Evolutionary conservation across 2,329 filamentous ascomycete genomes (phyloP).

Genomic region (Ophiocordyceps camponoti-saundersi): DNA sequence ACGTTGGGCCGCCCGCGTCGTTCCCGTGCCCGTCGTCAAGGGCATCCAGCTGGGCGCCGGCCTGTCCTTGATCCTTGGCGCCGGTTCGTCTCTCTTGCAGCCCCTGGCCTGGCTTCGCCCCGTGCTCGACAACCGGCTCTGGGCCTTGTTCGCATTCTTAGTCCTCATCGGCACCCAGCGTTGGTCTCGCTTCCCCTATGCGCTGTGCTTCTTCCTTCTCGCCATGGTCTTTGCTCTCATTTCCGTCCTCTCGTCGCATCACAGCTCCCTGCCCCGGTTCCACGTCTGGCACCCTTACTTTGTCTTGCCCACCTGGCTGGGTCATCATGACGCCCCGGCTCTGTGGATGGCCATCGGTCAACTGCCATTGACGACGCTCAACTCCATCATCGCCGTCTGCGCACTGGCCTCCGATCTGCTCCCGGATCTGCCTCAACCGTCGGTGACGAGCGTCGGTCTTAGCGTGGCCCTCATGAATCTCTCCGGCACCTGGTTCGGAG

Average conservation of each 20-base stretch:
- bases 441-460: conserved; percentile 60
- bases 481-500: conserved; percentile 74
- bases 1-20: conserved; percentile 50
- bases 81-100: conserved; percentile 50
- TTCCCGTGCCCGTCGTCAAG: conserved; percentile 79
- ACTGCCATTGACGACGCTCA: conserved; percentile 78
- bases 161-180: conserved; percentile 52
- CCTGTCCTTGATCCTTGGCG: conserved; percentile 63
- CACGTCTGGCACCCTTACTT: conserved; percentile 42
- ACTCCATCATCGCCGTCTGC: conserved; percentile 78
- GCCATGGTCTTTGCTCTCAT: conserved; percentile 48
- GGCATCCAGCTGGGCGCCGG: conserved; percentile 91
- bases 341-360: conserved; percentile 60
- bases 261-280: conserved; percentile 28
- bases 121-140: conserved; percentile 61
- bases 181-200: conserved; percentile 56
- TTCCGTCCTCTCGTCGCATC: conserved; percentile 13
- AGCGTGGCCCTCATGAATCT: conserved; percentile 78
- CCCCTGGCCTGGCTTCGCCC: conserved; percentile 52
- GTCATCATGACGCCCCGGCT: conserved; percentile 13
- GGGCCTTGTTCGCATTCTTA: conserved; percentile 58
- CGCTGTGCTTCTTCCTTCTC: conserved; percentile 53
- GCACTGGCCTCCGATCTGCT: conserved; percentile 65
- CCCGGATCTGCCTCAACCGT: conserved; percentile 47
- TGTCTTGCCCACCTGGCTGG: conserved; percentile 16